Percentiles rank a stretch among this genome's conserved stretches.
Conservation (phyloP, 2,329 filamentous ascomycete species). For the Myotisia sp. region DNA sequence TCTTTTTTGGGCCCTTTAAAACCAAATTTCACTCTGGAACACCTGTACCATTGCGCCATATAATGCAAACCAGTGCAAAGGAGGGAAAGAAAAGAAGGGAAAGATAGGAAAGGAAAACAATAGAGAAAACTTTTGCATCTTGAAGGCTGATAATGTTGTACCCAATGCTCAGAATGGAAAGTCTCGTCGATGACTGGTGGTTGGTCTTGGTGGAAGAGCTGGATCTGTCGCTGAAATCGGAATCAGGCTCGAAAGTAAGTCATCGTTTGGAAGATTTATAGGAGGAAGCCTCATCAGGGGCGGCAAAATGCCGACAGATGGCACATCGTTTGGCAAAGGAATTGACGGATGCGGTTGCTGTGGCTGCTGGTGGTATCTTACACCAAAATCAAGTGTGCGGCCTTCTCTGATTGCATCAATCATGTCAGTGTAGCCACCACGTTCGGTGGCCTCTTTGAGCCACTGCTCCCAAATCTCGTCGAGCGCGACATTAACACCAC, state of each 20-base stretch:
- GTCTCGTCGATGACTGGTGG: constrained; percentile 1
- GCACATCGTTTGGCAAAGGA: background rate
- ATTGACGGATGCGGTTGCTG: background rate
- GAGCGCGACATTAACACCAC: constrained; percentile 32
- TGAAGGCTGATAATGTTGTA: too few relatives aligned
- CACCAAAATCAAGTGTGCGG: constrained; percentile 18
- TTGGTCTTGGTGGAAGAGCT: background rate
- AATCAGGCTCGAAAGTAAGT: background rate
- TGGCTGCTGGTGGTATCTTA: background rate
- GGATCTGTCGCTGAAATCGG: background rate
- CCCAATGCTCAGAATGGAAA: too few relatives aligned
- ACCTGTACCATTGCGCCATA: constrained; percentile 4
- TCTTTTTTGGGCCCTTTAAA: too few relatives aligned
- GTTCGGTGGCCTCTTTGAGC: constrained; percentile 42
- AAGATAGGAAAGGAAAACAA: background rate
- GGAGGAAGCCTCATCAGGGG: too few relatives aligned
- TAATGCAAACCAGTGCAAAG: constrained; percentile 1
- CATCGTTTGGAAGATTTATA: too few relatives aligned
- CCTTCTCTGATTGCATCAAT: constrained; percentile 26
- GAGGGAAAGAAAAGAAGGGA: background rate
- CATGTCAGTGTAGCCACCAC: constrained; percentile 31
- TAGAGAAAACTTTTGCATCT: too few relatives aligned
- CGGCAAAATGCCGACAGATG: background rate
- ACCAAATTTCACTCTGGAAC: too few relatives aligned
- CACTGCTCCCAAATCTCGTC: constrained; percentile 43